Conservation (phyloP, 345 rosid genomes). For the Ricinus communis region DNA sequence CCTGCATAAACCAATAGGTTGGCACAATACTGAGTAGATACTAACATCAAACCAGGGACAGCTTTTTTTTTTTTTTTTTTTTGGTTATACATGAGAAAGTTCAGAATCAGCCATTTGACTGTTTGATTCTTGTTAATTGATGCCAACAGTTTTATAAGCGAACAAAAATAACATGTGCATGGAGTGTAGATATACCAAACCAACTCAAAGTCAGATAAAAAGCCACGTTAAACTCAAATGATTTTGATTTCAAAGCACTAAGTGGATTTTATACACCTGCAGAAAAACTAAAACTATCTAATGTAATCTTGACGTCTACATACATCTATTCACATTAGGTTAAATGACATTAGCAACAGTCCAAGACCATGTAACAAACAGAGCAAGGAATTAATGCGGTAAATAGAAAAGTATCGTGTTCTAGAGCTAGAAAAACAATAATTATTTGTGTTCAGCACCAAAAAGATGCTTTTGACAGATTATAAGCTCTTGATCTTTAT, state of each 20-base stretch:
- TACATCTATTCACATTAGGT: background rate
- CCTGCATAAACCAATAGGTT: constrained; percentile 39
- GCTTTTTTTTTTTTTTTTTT: background rate
- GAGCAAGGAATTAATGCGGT: background rate
- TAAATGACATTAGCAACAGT: background rate
- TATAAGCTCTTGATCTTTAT: background rate
- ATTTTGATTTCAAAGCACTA: background rate
- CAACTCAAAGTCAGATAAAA: constrained; percentile 12
- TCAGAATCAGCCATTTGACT: background rate
- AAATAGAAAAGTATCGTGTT: background rate
- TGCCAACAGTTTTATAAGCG: background rate
- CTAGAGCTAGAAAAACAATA: background rate
- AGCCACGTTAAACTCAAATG: background rate
- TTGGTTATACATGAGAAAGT: background rate
- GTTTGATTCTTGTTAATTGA: background rate
- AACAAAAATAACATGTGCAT: background rate
- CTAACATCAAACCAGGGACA: background rate
- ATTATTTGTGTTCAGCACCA: background rate
- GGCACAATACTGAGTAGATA: background rate
- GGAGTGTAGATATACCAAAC: background rate
- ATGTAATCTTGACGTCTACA: background rate
- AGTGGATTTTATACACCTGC: background rate
- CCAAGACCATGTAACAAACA: background rate
- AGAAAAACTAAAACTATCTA: background rate
- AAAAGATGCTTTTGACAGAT: constrained; percentile 1